Evolutionary conservation across 2,329 filamentous ascomycete genomes (phyloP).

Genomic region (Alternaria alternata): DNA sequence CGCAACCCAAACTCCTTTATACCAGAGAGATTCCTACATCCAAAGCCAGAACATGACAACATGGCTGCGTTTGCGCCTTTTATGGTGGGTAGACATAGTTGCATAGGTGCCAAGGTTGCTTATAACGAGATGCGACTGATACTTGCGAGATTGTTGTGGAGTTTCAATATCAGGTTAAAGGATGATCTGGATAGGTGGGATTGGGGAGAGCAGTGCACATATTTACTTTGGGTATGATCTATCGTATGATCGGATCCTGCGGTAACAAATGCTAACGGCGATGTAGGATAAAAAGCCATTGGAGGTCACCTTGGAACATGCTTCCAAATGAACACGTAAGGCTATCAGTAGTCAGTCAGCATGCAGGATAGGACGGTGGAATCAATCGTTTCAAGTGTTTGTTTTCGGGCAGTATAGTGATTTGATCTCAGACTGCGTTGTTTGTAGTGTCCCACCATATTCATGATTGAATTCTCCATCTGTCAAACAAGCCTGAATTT

Average conservation of each 20-base stretch:
- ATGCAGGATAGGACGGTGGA: neutral
- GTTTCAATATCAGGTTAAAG: conserved; percentile 45
- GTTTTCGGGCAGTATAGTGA: neutral
- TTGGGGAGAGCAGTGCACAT: conserved; percentile 35
- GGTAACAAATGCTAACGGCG: neutral
- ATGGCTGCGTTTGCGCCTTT: conserved; percentile 39
- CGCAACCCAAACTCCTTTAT: conserved; percentile 40
- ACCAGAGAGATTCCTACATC: conserved; percentile 46
- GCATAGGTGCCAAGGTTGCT: conserved; percentile 39
- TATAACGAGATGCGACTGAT: conserved; percentile 48
- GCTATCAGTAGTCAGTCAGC: neutral
- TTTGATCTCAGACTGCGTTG: neutral
- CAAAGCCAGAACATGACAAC: conserved; percentile 28
- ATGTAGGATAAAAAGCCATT: conserved; percentile 8
- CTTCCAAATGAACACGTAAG: neutral
- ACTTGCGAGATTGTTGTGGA: conserved; percentile 51
- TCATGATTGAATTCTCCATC: neutral
- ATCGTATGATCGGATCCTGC: neutral
- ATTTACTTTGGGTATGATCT: conserved; percentile 31
- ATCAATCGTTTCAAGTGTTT: neutral
- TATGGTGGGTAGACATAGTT: conserved; percentile 35
- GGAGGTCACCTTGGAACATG: neutral
- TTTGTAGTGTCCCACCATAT: neutral
- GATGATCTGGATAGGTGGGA: conserved; percentile 24
- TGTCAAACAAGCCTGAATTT: neutral